Base-by-base conservation (phyloP, 352 stramenopile species). In the Globisporangium spinosum region DNA sequence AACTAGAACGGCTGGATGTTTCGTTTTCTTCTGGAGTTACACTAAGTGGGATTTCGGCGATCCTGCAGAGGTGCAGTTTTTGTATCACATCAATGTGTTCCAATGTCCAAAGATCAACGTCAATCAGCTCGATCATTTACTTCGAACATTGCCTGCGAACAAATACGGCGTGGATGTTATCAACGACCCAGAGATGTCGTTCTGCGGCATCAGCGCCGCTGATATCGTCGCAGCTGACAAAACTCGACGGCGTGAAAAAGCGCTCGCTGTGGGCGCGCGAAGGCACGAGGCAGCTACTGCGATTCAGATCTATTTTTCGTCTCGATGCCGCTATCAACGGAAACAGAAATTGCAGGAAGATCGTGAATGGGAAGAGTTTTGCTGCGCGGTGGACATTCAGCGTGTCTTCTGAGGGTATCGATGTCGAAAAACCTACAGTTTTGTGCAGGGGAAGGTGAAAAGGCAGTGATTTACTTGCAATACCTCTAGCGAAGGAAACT, bases 361-460 rank as follows among this genome's bases (percentile, higher is more conserved):
- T 3, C 68, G 68, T 7, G 73, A 83, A 3, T 89, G 78, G 80
- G 70, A 72, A 34, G 59, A 76, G 43, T 83, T 87, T 32, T 89
- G 81, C 64, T 76, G 75, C 10, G 80, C 80, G 0, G 53, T 88
- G 22, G 80, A 90, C 29, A 90, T 91, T 10, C 83, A 93, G 53
- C 79, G 83, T 9, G 64, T 87, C 0, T 71, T 70, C n/a, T 71
- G 78, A 58, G 85, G 85, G 0, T 85, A 74, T 32, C 38, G 59
- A 1, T 79, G 67, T 54, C 80, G 85, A 32, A 69, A 76, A 8
- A 68, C 61, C 12, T 90, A 90, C 65, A 45, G 32, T 8, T 77
- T 77, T 27, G 77, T 86, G 5, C 70, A 74, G 29, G 59, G 65
- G 8, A 75, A 77, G 29, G 65, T 80, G 0, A 77, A 62, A 77